phyloP scores from a whole-genome alignment of 2,329 filamentous ascomycete genomes.

The Aspergillus pseudotamarii region DNA sequence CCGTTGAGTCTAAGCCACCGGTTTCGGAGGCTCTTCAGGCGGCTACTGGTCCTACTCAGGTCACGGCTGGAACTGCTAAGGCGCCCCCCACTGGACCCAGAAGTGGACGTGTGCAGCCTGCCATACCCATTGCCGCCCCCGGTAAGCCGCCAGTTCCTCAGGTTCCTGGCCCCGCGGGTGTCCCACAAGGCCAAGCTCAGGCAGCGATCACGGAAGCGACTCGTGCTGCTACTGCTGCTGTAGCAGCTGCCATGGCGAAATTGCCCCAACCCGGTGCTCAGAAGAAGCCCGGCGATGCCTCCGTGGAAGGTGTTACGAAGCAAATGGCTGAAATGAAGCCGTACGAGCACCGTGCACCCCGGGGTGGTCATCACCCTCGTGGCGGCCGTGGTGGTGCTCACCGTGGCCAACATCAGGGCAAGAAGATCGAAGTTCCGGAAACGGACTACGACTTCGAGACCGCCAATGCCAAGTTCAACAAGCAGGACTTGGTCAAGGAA shows the following conservation, averaged over 20 bases:
- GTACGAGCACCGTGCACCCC: slow-evolving; percentile 41
- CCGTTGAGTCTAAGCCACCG: slow-evolving; percentile 43
- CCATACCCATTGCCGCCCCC: slow-evolving; percentile 47
- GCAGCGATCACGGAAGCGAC: slow-evolving; percentile 51
- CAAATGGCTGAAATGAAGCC: slow-evolving; percentile 51
- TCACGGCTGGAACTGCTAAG: slow-evolving; percentile 24
- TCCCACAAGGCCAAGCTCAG: slow-evolving; percentile 34
- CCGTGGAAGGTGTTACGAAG: slow-evolving; percentile 47
- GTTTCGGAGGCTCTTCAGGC: slow-evolving; percentile 41
- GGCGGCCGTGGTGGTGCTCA: slow-evolving; percentile 50
- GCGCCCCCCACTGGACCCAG: slow-evolving; percentile 38
- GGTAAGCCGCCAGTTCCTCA: slow-evolving; percentile 38
- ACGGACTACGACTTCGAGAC: slow-evolving; percentile 91
- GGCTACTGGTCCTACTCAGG: slow-evolving; percentile 27
- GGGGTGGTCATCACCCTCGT: slow-evolving; percentile 45
- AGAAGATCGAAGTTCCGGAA: slow-evolving; percentile 84
- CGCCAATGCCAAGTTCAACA: slow-evolving; percentile 86
- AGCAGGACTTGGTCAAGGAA: slow-evolving; percentile 85
- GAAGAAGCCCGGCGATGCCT: slow-evolving; percentile 36
- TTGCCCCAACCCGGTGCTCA: slow-evolving; percentile 43
- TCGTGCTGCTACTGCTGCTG: slow-evolving; percentile 52
- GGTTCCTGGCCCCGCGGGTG: slow-evolving; percentile 30
- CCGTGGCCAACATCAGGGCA: slow-evolving; percentile 47
- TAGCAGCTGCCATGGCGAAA: slow-evolving; percentile 56
- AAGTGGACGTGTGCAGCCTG: slow-evolving; percentile 48